Evolutionary conservation across 1,284 basidiomycete genomes (phyloP), one percentile per base, ranked within the genome.

Genomic region (Papiliotrema fonsecae): DNA sequence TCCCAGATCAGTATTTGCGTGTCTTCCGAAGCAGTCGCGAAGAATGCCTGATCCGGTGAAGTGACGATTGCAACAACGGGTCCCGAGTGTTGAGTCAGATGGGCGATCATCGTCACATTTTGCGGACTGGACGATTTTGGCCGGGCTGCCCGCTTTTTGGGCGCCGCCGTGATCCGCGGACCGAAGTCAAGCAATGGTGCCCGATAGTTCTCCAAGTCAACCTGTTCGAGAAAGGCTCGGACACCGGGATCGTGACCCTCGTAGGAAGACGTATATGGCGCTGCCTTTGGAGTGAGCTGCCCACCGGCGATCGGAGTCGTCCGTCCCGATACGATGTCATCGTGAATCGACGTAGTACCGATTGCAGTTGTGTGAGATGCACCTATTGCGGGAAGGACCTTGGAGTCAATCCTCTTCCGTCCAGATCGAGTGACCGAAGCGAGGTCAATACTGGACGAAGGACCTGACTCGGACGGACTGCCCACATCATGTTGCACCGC

Each of bases 21-120:
- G 64, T 96, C 91, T 56, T 87, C 83, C 1, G 90, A 93, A 0
- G 84, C 81, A 0, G 92, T 87, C 1, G 90, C 85, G 61, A 98
- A 97, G 77, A 97, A 99, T 56, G 85, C 75, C 56, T 96, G 90
- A 66, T 98, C 96, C 0, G 92, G 90, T 1, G 94, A 86, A 10
- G 94, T 87, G 0, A 86, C 85, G 16, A 98, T 77, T 1, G 83
- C 81, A 1, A 86, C 90, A 52, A 98, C 78, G 1, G 82, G 78
- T 16, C 85, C 86, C 0, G 82, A 81, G 64, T 97, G 92, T 9
- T 89, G 88, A 19, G 81, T 81, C n/a, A 94, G 79, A 68, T 94
- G 86, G 0, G 87, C 85, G 43, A 96, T 82, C 53, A 94, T 80
- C 0, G 80, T 85, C 0, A 87, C 86, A 53, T 89, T 87, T 18